Conservation (phyloP, 148 eudicot species). For the Camellia granthamiana region DNA sequence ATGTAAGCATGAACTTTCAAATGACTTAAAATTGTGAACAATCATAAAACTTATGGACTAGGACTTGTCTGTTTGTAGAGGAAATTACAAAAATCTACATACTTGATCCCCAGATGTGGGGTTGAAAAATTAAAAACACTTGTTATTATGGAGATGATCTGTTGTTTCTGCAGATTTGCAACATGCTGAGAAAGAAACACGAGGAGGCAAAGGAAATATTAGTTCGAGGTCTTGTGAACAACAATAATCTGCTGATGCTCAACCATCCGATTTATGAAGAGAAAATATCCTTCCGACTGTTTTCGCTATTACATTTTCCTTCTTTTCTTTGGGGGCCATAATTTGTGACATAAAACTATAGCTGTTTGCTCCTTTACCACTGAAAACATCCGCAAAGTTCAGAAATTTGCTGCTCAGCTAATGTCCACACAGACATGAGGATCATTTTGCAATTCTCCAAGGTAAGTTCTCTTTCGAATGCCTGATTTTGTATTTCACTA, state of each 20-base stretch:
- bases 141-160: neutral
- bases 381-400: constrained; percentile 45
- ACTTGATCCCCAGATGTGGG: neutral
- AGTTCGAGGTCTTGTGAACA: constrained; percentile 74
- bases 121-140: neutral
- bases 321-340: neutral
- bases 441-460: neutral
- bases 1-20: constrained; percentile 44
- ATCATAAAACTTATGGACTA: neutral
- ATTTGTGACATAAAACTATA: neutral
- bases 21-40: neutral
- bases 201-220: constrained; percentile 93
- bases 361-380: constrained; percentile 40
- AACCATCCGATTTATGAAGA: constrained; percentile 66
- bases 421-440: constrained; percentile 17
- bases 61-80: neutral
- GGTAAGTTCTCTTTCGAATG: neutral
- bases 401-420: constrained; percentile 53
- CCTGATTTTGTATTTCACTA: neutral
- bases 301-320: neutral
- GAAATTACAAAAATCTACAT: too few relatives aligned
- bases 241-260: constrained; percentile 82
- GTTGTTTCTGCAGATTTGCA: constrained; percentile 57
- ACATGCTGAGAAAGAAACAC: constrained; percentile 74
- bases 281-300: constrained; percentile 66